Evolutionary conservation across 306 rosid species (phyloP).

Genomic region (Ochetophila trinervis): DNA sequence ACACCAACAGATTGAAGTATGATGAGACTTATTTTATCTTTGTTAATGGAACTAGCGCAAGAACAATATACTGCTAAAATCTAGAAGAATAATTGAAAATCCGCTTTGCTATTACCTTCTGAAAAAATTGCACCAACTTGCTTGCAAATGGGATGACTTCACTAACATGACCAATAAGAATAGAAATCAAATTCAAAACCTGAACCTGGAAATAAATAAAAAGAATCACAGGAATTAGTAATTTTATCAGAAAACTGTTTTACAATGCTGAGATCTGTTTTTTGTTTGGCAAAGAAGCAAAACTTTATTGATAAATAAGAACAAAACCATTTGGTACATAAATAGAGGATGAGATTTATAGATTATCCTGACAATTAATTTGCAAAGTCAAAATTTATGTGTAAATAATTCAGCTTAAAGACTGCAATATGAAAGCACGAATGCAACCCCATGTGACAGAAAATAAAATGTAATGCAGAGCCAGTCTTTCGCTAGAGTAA

Average conservation of each 20-base stretch:
- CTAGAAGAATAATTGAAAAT: neutral
- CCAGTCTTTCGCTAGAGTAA: neutral
- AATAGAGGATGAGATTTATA: no score
- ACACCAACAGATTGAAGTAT: no score
- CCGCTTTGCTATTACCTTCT: constrained; percentile 50
- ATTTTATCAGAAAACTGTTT: constrained; percentile 10
- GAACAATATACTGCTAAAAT: no score
- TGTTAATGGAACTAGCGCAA: no score
- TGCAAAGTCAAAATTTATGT: no score
- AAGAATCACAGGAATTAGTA: constrained; percentile 25
- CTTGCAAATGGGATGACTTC: constrained; percentile 74
- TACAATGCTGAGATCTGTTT: constrained; percentile 6
- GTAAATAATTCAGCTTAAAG: no score
- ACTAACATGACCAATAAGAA: constrained; percentile 66
- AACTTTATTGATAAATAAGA: neutral
- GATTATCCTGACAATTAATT: no score
- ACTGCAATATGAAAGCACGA: no score
- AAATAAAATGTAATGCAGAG: no score
- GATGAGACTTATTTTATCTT: no score
- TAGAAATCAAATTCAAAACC: constrained; percentile 80
- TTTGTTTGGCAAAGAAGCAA: neutral
- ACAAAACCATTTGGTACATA: neutral
- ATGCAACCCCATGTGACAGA: no score
- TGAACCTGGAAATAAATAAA: constrained; percentile 70
- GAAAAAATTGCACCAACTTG: constrained; percentile 81